phyloP scores from a whole-genome alignment of 2,329 filamentous ascomycete genomes.

The Coleophoma crateriformis region DNA sequence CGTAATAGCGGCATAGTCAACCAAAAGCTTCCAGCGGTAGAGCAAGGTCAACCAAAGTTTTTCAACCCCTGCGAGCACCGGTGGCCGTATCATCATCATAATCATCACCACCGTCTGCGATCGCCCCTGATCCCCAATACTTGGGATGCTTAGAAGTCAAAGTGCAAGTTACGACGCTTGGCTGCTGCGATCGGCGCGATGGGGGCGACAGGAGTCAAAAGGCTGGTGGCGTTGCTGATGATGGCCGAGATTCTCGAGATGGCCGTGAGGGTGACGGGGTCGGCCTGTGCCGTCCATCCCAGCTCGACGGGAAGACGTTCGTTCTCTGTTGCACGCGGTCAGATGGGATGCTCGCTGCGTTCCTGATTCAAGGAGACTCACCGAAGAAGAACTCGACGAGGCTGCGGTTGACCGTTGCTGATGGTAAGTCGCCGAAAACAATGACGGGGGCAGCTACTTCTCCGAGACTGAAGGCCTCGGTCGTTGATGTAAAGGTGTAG shows the following conservation, averaged over 20 bases:
- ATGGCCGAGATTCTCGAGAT: constrained; percentile 1
- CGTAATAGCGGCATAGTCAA: too few relatives aligned
- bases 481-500: constrained; percentile 37
- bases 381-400: constrained; percentile 41
- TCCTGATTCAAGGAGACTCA: constrained; percentile 17
- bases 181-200: not conserved
- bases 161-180: not conserved
- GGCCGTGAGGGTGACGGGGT: constrained; percentile 1
- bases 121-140: too few relatives aligned
- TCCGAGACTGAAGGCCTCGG: constrained; percentile 41
- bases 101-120: too few relatives aligned
- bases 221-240: constrained; percentile 5
- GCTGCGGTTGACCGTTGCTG: constrained; percentile 31
- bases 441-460: constrained; percentile 45
- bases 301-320: constrained; percentile 34
- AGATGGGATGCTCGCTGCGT: not conserved
- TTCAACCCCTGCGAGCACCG: too few relatives aligned
- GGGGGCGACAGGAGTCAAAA: constrained; percentile 1
- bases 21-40: too few relatives aligned
- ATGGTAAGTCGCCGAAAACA: constrained; percentile 37
- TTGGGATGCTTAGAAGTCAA: not conserved
- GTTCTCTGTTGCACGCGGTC: constrained; percentile 27
- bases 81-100: too few relatives aligned
- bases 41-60: too few relatives aligned
- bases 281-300: constrained; percentile 29